Percentiles rank a stretch among this genome's conserved stretches.
Conservation (phyloP, 2,329 filamentous ascomycete genomes). For the Cladosporium velox region DNA sequence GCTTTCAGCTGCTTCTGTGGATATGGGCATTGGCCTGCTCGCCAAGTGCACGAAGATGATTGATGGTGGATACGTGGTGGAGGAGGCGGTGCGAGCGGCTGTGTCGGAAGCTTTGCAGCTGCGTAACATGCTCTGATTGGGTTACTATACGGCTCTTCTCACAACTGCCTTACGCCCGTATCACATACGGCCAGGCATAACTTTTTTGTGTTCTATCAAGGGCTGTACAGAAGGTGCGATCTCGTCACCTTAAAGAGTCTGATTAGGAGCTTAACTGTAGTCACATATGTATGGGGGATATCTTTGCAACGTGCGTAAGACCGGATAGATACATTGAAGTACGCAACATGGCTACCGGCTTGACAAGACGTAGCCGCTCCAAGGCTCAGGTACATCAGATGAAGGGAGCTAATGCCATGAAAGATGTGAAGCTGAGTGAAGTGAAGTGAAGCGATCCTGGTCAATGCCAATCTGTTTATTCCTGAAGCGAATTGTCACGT, state of each 20-base stretch:
- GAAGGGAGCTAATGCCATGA: neutral
- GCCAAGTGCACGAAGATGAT: neutral
- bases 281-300: neutral
- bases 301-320: neutral
- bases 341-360: neutral
- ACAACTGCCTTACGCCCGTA: neutral
- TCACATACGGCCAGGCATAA: neutral
- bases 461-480: neutral
- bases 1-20: neutral
- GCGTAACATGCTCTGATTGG: conserved; percentile 2
- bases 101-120: conserved; percentile 6
- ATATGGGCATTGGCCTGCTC: neutral
- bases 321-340: neutral
- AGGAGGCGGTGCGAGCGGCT: conserved; percentile 9
- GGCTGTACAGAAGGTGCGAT: neutral
- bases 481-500: neutral
- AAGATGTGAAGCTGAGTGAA: neutral
- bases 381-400: neutral
- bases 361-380: neutral
- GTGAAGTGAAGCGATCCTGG: neutral
- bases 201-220: neutral
- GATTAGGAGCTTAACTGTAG: neutral
- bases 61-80: neutral
- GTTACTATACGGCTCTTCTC: neutral
- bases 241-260: neutral